Evolutionary conservation across 139 green algal species (phyloP).

Genomic region (Tetraselmis chui): DNA sequence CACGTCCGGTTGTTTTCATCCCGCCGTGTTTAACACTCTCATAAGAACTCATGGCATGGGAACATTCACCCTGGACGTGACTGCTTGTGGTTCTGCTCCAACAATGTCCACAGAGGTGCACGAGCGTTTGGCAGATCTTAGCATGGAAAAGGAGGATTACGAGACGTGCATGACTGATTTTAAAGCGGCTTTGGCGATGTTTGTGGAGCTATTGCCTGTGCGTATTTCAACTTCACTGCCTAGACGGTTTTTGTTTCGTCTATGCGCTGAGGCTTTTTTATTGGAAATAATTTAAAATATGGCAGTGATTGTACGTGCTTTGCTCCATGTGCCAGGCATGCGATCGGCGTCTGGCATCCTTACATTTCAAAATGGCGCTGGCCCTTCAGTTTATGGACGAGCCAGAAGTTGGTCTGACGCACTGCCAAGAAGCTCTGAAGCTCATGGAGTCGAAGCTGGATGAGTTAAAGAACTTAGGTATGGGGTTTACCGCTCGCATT

Average conservation of each 20-base stretch:
- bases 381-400: slow-evolving; percentile 38
- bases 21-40: no score
- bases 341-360: slow-evolving; percentile 29
- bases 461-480: not conserved
- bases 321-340: not conserved
- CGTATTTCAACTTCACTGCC: no score
- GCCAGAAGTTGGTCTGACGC: slow-evolving; percentile 22
- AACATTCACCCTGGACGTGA: no score
- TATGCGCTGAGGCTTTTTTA: no score
- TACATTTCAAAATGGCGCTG: slow-evolving; percentile 43
- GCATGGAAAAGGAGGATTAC: slow-evolving; percentile 43
- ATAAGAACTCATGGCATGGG: no score
- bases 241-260: no score
- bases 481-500: no score
- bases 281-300: no score
- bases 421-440: slow-evolving; percentile 1
- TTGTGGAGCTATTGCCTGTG: not conserved
- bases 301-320: not conserved
- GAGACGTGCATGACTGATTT: slow-evolving; percentile 28
- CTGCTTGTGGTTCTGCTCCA: no score
- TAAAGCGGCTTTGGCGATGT: slow-evolving; percentile 18
- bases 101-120: slow-evolving; percentile 43
- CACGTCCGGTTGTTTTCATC: no score
- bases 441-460: not conserved
- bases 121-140: slow-evolving; percentile 38